Evolutionary conservation across 257 asterid genomes (phyloP).

Genomic region (Fraxinus pennsylvanica): DNA sequence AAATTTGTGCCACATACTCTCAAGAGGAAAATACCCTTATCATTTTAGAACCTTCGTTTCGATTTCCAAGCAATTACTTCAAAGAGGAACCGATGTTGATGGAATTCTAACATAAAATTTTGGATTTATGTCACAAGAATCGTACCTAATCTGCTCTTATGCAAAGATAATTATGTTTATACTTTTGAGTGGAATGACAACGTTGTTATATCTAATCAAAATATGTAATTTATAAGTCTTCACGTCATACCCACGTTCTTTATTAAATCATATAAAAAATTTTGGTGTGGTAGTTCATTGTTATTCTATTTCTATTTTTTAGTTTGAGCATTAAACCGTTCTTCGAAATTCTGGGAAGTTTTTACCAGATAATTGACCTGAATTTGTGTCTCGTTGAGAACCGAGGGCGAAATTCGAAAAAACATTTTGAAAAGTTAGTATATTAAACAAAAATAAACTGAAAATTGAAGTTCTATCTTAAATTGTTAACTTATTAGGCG

Average conservation of each 20-base stretch:
- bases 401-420: no score
- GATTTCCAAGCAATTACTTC: background rate
- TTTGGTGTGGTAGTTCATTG: background rate
- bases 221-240: background rate
- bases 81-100: background rate
- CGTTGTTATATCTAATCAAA: background rate
- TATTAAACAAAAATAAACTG: no score
- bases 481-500: no score
- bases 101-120: background rate
- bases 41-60: background rate
- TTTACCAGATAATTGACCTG: no score
- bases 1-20: background rate
- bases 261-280: background rate
- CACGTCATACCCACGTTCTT: background rate
- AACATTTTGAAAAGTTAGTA: no score
- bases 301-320: background rate
- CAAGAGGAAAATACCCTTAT: background rate
- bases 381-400: no score
- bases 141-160: background rate
- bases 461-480: no score
- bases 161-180: background rate
- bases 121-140: background rate
- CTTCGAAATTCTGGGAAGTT: no score
- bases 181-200: background rate
- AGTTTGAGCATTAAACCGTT: no score